These are phyloP conservation scores for Sechiopsis laciniata DNA, from an alignment of 306 rosid species.

Conservation along the genomic window DNA sequence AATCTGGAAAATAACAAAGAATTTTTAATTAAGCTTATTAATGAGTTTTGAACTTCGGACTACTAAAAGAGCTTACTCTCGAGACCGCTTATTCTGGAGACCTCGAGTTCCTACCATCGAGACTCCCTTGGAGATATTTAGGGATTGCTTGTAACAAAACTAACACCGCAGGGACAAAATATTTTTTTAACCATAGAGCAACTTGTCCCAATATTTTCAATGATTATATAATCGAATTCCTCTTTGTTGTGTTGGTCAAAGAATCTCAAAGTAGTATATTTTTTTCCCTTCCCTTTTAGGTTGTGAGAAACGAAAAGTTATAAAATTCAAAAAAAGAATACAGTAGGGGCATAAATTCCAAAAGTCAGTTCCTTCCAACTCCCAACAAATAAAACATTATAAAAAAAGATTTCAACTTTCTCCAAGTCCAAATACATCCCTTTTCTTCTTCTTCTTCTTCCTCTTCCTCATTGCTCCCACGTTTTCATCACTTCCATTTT, in stretches of 20 bases:
- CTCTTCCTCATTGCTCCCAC: background rate
- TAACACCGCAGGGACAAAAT: too few relatives aligned
- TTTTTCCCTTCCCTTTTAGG: background rate
- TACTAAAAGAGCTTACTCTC: too few relatives aligned
- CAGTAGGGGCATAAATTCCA: background rate
- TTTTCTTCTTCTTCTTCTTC: background rate
- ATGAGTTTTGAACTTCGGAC: too few relatives aligned
- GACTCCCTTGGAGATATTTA: too few relatives aligned
- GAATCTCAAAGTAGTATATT: background rate
- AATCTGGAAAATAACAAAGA: too few relatives aligned
- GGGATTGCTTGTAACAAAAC: too few relatives aligned
- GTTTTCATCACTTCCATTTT: constrained; percentile 6
- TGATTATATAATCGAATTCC: background rate
- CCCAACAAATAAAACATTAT: constrained; percentile 1
- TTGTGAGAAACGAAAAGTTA: background rate
- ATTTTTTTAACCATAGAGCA: background rate
- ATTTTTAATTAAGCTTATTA: too few relatives aligned
- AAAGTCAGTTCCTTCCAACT: constrained; percentile 11
- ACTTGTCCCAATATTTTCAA: background rate
- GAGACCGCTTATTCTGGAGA: too few relatives aligned
- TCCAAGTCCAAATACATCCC: background rate
- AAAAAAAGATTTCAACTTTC: background rate
- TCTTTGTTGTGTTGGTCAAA: too few relatives aligned
- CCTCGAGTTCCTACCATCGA: too few relatives aligned
- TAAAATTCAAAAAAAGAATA: background rate